These are phyloP conservation scores for Cryptococcus sp. DNA, from an alignment of 1,284 basidiomycete genomes.

Conservation along the genomic window DNA sequence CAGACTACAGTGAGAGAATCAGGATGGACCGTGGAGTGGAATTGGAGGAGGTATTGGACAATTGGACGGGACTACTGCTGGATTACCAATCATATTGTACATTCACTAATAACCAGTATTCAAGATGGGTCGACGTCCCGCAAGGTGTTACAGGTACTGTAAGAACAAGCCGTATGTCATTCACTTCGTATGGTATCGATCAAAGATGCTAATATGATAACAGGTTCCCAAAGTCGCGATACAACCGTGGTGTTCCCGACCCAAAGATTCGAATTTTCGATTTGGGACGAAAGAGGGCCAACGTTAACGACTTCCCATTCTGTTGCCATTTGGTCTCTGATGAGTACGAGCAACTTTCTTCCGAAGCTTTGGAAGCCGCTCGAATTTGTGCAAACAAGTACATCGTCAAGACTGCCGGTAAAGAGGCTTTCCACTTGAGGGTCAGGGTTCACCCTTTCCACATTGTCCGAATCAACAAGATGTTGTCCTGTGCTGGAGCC, in stretches of 20 bases:
- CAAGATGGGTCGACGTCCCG: conserved; percentile 90
- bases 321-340: conserved; percentile 95
- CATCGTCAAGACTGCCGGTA: conserved; percentile 95
- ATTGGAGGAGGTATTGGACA: background rate
- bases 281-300: conserved; percentile 89
- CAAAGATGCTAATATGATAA: background rate
- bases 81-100: conserved; percentile 2
- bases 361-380: conserved; percentile 94
- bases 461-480: conserved; percentile 99
- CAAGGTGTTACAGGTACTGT: conserved; percentile 95
- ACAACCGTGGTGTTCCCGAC: conserved; percentile 98
- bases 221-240: conserved; percentile 69
- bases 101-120: conserved; percentile 14
- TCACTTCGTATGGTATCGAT: conserved; percentile 53
- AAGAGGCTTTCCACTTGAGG: conserved; percentile 98
- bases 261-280: conserved; percentile 94
- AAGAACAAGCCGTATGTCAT: conserved; percentile 80
- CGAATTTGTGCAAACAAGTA: conserved; percentile 99
- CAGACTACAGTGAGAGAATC: background rate
- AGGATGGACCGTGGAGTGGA: background rate
- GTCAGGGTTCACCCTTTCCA: conserved; percentile 99
- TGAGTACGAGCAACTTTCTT: conserved; percentile 96
- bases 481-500: conserved; percentile 98
- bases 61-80: conserved; percentile 8
- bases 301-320: conserved; percentile 96